These are phyloP conservation scores for Phytophthora pini DNA, from an alignment of 352 stramenopile species.

Conservation along the genomic window DNA sequence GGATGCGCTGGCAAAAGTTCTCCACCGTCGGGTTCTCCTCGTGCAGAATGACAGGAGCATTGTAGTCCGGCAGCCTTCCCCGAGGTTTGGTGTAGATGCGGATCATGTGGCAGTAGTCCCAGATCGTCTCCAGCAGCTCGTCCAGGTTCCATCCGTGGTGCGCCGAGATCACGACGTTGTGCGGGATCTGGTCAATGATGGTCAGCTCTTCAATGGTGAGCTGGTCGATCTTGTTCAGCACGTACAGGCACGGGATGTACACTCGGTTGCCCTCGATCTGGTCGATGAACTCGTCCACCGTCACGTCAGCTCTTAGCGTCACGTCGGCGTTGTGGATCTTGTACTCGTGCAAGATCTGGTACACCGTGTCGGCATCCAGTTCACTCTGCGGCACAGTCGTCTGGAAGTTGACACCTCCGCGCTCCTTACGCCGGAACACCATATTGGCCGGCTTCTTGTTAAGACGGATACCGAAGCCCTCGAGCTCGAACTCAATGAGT, in stretches of 20 bases:
- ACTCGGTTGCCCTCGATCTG: conserved; percentile 98
- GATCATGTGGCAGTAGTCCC: conserved; percentile 98
- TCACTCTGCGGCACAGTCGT: conserved; percentile 92
- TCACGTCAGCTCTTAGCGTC: conserved; percentile 95
- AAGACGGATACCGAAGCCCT: conserved; percentile 98
- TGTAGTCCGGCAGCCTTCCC: conserved; percentile 96
- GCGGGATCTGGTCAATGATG: conserved; percentile 98
- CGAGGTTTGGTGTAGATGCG: conserved; percentile 99
- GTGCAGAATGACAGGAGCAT: conserved; percentile 98
- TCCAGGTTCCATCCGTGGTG: conserved; percentile 99
- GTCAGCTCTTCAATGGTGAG: conserved; percentile 99
- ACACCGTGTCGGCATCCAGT: conserved; percentile 95
- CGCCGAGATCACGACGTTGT: conserved; percentile 98
- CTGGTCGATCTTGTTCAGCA: conserved; percentile 99
- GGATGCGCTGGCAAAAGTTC: conserved; percentile 96
- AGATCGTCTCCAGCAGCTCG: conserved; percentile 96
- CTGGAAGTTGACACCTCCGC: conserved; percentile 98
- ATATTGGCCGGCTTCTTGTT: conserved; percentile 98
- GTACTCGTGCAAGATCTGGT: conserved; percentile 98
- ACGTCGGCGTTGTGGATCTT: conserved; percentile 98
- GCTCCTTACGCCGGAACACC: conserved; percentile 97
- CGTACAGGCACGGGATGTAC: conserved; percentile 99
- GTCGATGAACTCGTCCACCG: conserved; percentile 99
- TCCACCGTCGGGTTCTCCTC: conserved; percentile 95
- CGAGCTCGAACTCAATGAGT: conserved; percentile 98